phyloP scores from a whole-genome alignment of 257 asterid genomes.

The Lycium ferocissimum region DNA sequence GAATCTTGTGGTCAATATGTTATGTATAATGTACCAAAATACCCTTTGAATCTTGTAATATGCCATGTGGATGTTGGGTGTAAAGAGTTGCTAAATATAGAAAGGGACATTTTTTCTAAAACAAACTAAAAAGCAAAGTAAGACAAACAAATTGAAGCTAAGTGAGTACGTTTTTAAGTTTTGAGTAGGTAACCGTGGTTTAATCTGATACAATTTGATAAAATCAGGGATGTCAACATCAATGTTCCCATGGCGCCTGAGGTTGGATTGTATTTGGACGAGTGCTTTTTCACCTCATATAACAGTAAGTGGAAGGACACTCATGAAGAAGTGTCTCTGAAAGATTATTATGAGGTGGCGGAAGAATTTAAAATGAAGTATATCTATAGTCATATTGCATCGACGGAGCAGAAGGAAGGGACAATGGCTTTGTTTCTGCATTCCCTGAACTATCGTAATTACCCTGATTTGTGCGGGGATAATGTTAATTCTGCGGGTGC shows the following conservation, averaged over 20 bases:
- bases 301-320: conserved; percentile 73
- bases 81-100: too few relatives aligned
- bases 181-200: neutral
- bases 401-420: conserved; percentile 81
- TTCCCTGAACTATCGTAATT: conserved; percentile 85
- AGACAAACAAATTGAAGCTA: too few relatives aligned
- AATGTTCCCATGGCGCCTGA: conserved; percentile 98
- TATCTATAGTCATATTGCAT: conserved; percentile 77
- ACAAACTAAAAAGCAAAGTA: too few relatives aligned
- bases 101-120: too few relatives aligned
- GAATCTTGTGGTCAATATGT: too few relatives aligned
- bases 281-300: conserved; percentile 90
- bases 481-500: neutral
- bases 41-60: too few relatives aligned
- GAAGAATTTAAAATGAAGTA: conserved; percentile 84
- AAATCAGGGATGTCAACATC: conserved; percentile 71
- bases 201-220: conserved; percentile 29
- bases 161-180: neutral
- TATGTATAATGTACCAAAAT: too few relatives aligned
- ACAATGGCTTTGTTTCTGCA: conserved; percentile 80
- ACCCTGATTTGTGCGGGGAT: conserved; percentile 60
- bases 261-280: conserved; percentile 93
- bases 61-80: too few relatives aligned
- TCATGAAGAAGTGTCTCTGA: conserved; percentile 92
- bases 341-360: conserved; percentile 63